Evolutionary conservation across 805 yeast genomes (phyloP).

Genomic region (Danielia oregonensis): DNA sequence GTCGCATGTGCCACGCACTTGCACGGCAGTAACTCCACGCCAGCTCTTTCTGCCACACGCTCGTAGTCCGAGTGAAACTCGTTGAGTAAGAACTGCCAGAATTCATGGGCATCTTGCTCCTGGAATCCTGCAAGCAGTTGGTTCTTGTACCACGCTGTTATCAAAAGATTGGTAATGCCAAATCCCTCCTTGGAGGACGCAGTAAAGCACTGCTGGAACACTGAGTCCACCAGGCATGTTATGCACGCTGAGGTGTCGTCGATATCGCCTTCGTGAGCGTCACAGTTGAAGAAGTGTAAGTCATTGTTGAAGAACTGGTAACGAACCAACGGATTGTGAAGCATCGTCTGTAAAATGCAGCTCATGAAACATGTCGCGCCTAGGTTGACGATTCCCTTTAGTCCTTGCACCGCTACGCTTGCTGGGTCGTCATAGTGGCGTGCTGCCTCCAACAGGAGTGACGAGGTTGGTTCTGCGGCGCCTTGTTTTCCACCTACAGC

Average conservation of each 20-base stretch:
- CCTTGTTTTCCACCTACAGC: not conserved
- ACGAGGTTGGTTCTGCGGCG: conserved; percentile 15
- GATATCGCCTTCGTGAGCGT: conserved; percentile 20
- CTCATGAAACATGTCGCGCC: conserved; percentile 98
- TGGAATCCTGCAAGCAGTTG: conserved; percentile 89
- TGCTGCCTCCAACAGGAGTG: too few species aligned
- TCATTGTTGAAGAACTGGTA: conserved; percentile 71
- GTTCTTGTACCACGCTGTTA: conserved; percentile 86
- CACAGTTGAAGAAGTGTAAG: conserved; percentile 57
- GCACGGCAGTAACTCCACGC: conserved; percentile 38
- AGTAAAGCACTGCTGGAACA: conserved; percentile 73
- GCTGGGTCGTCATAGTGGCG: conserved; percentile 35
- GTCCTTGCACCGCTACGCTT: conserved; percentile 63
- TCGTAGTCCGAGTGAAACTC: conserved; percentile 64
- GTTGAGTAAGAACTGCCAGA: conserved; percentile 86
- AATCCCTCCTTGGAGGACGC: conserved; percentile 58
- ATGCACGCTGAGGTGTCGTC: conserved; percentile 52
- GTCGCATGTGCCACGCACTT: conserved; percentile 77
- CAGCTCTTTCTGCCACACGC: conserved; percentile 13
- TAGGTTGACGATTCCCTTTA: conserved; percentile 86
- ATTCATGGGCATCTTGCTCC: conserved; percentile 98
- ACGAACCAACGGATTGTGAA: conserved; percentile 87
- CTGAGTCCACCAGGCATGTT: conserved; percentile 79
- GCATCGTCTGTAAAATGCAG: conserved; percentile 79
- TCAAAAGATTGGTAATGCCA: conserved; percentile 77